Base-by-base conservation (phyloP, 345 rosid species). In the Boechera divaricarpa region DNA sequence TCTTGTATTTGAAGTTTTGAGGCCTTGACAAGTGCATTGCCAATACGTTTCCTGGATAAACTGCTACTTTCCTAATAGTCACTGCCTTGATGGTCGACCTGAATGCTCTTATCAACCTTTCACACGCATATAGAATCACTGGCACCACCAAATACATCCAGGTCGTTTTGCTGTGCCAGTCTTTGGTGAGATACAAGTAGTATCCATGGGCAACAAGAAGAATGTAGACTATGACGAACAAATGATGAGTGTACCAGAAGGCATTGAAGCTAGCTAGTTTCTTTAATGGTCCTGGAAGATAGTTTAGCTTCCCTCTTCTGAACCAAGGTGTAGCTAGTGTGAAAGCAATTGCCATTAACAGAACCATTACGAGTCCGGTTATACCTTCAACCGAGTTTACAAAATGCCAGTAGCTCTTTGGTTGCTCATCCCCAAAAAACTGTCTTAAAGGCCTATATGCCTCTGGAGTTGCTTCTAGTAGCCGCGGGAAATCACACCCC, bases 71-170 rank as follows among this genome's bases (percentile, higher is more conserved):
- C 54, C 71, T 77, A 13, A 92, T 88, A 3, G 83, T 73, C 57
- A 92, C 95, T 0, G 92, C 80, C 77, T 85, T 83, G 69, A 87
- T 90, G 70, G 87, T 89, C 35, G 97, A 88, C 35, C 97, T 85
- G 47, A 91, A 84, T 49, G 91, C 88, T 61, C 93, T 78, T 0
- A 81, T 88, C 66, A 90, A 35, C 71, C 97, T 86, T 53, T 92
- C 97, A 35, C 85, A 60, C 1, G 67, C 83, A 57, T 92, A 92
- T 55, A 92, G 83, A 16, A 71, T 5, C 10, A 90, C 61, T 3
- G 97, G 97, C 78, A 79, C 80, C 4, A 84, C 83, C 84, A 92
- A 54, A 77, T 90, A 90, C 93, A 92, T 90, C 97, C 96, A 92
- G 0, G 95, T 91, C 80, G 95, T 89, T 71, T 88, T 91, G 81